These are phyloP conservation scores for Warburgia ugandensis DNA, from an alignment of 164 flowering plant species.

Conservation along the genomic window DNA sequence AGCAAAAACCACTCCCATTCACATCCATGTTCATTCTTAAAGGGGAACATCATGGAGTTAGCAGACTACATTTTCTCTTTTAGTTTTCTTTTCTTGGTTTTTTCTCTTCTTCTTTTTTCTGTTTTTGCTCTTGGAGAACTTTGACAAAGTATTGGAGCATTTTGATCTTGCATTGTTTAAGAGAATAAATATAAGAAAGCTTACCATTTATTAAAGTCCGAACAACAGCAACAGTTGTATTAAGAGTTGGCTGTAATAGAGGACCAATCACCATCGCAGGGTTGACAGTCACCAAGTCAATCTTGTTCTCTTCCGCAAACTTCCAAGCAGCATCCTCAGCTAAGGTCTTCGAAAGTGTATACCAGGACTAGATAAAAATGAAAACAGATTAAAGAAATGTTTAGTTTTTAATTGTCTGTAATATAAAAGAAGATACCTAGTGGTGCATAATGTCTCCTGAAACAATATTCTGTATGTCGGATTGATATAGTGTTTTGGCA, in stretches of 20 bases:
- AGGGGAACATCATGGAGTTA: too few relatives aligned
- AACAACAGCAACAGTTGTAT: conserved; percentile 28
- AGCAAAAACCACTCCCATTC: too few relatives aligned
- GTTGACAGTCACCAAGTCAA: conserved; percentile 37
- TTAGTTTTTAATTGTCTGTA: neutral
- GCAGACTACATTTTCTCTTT: too few relatives aligned
- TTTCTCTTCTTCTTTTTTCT: too few relatives aligned
- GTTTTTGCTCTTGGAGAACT: too few relatives aligned
- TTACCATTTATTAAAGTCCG: conserved; percentile 20
- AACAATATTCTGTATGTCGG: too few relatives aligned
- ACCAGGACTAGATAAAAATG: conserved; percentile 27
- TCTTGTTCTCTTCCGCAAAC: conserved; percentile 32
- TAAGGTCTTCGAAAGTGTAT: conserved; percentile 40
- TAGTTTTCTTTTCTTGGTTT: too few relatives aligned
- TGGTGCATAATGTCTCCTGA: neutral
- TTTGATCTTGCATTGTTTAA: too few relatives aligned
- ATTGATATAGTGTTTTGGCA: too few relatives aligned
- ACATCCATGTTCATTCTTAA: too few relatives aligned
- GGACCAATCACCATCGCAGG: conserved; percentile 48
- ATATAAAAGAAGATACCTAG: neutral
- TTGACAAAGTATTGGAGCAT: too few relatives aligned
- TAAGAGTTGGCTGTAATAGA: conserved; percentile 40
- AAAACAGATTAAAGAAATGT: neutral
- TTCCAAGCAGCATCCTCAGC: conserved; percentile 52
- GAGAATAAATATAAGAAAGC: too few relatives aligned